These are phyloP conservation scores for Carnegiea gigantea DNA, from an alignment of 179 eudicot genomes.

Conservation along the genomic window DNA sequence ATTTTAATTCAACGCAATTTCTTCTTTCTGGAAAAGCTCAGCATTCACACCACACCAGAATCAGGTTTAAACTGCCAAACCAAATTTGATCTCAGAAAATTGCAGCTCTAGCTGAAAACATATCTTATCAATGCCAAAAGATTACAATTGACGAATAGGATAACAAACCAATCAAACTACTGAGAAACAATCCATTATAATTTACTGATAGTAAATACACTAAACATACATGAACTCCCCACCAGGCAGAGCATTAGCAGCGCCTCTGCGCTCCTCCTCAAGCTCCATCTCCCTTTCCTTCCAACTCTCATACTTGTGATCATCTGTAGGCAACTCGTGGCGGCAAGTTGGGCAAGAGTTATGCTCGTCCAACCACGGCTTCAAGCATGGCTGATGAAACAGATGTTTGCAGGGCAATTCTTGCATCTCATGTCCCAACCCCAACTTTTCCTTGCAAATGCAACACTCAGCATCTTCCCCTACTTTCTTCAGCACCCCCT, in stretches of 20 bases:
- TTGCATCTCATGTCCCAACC: slow-evolving; percentile 74
- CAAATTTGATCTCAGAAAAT: neutral
- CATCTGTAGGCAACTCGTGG: slow-evolving; percentile 88
- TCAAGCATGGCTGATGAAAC: slow-evolving; percentile 87
- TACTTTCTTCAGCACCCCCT: slow-evolving; percentile 45
- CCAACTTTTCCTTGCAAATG: slow-evolving; percentile 79
- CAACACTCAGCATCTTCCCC: slow-evolving; percentile 81
- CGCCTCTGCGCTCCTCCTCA: slow-evolving; percentile 80
- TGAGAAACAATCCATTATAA: neutral
- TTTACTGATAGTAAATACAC: neutral
- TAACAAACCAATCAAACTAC: neutral
- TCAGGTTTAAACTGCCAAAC: neutral
- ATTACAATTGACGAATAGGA: neutral
- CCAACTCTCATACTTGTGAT: slow-evolving; percentile 67
- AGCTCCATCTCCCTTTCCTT: slow-evolving; percentile 54
- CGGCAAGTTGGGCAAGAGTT: slow-evolving; percentile 94
- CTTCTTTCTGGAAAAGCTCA: no score
- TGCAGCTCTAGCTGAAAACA: neutral
- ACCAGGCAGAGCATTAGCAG: slow-evolving; percentile 90
- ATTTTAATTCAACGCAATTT: no score
- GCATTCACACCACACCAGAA: no score
- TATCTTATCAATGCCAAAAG: neutral
- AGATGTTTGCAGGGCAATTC: slow-evolving; percentile 90
- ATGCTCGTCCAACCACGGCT: slow-evolving; percentile 96
- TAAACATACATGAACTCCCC: slow-evolving; percentile 96